A percentile compares a stretch with the other conserved stretches of the same genome.
Evolutionary conservation across 371 early-diverging fungal genomes (phyloP).

Genomic region (Polyrhizophydium stewartii): DNA sequence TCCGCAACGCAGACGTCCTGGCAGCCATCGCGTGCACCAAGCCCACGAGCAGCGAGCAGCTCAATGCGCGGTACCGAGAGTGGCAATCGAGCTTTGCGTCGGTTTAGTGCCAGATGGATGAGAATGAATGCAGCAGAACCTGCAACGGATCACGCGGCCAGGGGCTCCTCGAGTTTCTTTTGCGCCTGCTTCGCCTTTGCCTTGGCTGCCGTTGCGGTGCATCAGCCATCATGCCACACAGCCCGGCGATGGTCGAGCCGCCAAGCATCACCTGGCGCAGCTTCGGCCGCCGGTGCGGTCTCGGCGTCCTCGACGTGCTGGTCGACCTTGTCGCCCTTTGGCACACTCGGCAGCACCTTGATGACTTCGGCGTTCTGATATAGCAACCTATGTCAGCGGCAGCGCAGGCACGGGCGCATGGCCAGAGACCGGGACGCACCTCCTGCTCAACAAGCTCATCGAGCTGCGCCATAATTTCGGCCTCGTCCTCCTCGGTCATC

Average conservation of each 20-base stretch:
- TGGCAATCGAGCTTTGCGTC: slow-evolving; percentile 52
- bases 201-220: no score
- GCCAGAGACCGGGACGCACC: slow-evolving; percentile 6
- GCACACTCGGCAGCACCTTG: slow-evolving; percentile 6
- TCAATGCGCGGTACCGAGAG: slow-evolving; percentile 35
- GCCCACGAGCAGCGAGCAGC: slow-evolving; percentile 22
- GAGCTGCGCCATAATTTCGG: slow-evolving; percentile 76
- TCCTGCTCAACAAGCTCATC: slow-evolving; percentile 50
- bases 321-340: slow-evolving; percentile 4
- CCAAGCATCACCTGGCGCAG: no score
- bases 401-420: neutral
- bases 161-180: slow-evolving; percentile 2
- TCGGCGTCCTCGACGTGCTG: neutral
- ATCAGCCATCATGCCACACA: no score
- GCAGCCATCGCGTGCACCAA: slow-evolving; percentile 29
- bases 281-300: no score
- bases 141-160: slow-evolving; percentile 1
- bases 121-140: neutral
- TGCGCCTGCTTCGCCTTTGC: neutral
- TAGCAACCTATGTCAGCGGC: slow-evolving; percentile 1
- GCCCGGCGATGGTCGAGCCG: no score
- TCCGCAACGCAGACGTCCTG: slow-evolving; percentile 27
- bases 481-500: slow-evolving; percentile 78
- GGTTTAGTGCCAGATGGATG: slow-evolving; percentile 8
- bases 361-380: slow-evolving; percentile 6